Conservation (phyloP, 768 basidiomycete species). For the Rhizopogon sp. region DNA sequence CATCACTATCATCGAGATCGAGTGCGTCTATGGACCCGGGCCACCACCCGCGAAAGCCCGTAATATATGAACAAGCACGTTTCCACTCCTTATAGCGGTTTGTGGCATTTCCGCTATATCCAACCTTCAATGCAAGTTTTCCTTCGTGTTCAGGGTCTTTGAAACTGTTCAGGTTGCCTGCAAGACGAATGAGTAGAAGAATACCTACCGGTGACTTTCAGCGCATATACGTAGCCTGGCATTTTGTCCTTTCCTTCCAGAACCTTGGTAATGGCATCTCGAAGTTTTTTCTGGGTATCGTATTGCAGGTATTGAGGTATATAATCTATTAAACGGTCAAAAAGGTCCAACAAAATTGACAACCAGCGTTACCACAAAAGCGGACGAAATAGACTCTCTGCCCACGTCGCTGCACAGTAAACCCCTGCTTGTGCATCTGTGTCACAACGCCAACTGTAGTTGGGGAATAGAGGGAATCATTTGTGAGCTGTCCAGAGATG, state of each 20-base stretch:
- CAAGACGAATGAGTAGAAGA: neutral
- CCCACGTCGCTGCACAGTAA: slow-evolving; percentile 43
- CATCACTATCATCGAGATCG: slow-evolving; percentile 26
- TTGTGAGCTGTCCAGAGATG: no score
- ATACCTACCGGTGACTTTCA: slow-evolving; percentile 40
- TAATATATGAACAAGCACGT: slow-evolving; percentile 75
- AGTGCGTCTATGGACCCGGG: slow-evolving; percentile 44
- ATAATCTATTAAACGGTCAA: slow-evolving; percentile 44
- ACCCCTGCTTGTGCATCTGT: slow-evolving; percentile 42
- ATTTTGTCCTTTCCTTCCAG: slow-evolving; percentile 60
- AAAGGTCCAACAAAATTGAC: neutral
- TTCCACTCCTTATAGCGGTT: slow-evolving; percentile 75
- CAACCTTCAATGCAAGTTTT: slow-evolving; percentile 68
- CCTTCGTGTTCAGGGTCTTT: slow-evolving; percentile 28
- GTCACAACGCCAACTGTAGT: slow-evolving; percentile 23
- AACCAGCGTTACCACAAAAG: slow-evolving; percentile 43
- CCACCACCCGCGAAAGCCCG: slow-evolving; percentile 69
- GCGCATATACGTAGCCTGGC: slow-evolving; percentile 80
- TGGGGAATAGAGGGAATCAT: neutral
- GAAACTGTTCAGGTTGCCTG: neutral
- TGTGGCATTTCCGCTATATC: slow-evolving; percentile 65
- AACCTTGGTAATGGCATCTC: slow-evolving; percentile 49
- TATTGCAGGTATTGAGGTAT: slow-evolving; percentile 60
- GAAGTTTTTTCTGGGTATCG: slow-evolving; percentile 54
- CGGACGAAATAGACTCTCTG: slow-evolving; percentile 40